Conservation (phyloP, 768 basidiomycete species). For the Auricularia sp. region DNA sequence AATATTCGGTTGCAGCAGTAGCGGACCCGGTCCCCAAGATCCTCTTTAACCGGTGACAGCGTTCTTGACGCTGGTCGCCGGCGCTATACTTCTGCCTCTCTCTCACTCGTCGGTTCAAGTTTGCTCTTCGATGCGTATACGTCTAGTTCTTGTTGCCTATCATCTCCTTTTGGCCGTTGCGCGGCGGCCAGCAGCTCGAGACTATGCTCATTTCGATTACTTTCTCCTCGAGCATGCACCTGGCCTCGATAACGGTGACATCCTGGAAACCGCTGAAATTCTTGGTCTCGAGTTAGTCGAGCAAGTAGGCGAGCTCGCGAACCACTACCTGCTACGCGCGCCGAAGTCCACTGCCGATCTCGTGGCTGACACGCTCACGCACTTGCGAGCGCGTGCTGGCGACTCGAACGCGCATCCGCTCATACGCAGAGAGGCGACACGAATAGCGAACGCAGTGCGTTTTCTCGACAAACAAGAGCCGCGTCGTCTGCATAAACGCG, state of each 20-base stretch:
- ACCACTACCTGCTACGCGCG: constrained; percentile 76
- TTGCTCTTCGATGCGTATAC: not conserved
- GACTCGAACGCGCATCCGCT: not conserved
- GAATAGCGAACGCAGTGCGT: constrained; percentile 45
- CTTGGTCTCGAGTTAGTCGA: constrained; percentile 83
- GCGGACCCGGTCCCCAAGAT: too few relatives aligned
- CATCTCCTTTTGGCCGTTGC: constrained; percentile 1
- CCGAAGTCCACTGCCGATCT: constrained; percentile 22
- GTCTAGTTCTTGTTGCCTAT: not conserved
- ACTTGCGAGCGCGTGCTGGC: not conserved
- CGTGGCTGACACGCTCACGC: not conserved
- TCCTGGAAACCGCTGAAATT: constrained; percentile 45
- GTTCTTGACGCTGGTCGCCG: too few relatives aligned
- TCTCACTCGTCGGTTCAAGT: not conserved
- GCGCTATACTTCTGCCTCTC: not conserved
- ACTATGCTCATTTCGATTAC: constrained; percentile 51
- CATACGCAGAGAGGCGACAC: not conserved
- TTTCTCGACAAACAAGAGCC: constrained; percentile 53
- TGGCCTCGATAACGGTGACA: constrained; percentile 33
- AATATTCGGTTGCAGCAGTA: too few relatives aligned
- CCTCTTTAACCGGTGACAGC: too few relatives aligned
- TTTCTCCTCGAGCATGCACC: constrained; percentile 69
- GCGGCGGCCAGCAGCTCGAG: constrained; percentile 11
- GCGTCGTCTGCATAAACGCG: constrained; percentile 60
- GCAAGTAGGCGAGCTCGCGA: constrained; percentile 68